A percentile compares a stretch with the other conserved stretches of the same genome.
Evolutionary conservation across 2,329 filamentous ascomycete genomes (phyloP).

Genomic region (Amphichorda felina): DNA sequence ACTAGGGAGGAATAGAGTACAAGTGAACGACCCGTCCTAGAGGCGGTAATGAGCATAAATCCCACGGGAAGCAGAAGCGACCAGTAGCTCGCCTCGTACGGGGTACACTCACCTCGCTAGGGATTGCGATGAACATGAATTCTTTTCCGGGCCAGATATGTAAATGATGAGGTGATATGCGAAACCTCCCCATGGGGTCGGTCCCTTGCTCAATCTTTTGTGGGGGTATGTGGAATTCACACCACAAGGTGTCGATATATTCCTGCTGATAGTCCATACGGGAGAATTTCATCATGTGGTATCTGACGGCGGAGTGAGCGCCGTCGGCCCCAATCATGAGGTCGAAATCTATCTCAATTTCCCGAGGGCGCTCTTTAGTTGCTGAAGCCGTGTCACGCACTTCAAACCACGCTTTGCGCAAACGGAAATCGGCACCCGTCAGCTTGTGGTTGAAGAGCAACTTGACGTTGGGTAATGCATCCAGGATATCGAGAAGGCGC

Average conservation of each 20-base stretch:
- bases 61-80: background rate
- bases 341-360: constrained; percentile 81
- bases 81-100: background rate
- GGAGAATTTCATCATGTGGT: constrained; percentile 91
- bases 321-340: constrained; percentile 91
- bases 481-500: constrained; percentile 70
- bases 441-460: constrained; percentile 91
- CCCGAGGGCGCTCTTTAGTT: constrained; percentile 37
- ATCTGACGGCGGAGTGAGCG: constrained; percentile 82
- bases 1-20: constrained; percentile 80
- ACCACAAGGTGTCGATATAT: constrained; percentile 96
- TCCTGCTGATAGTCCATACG: constrained; percentile 86
- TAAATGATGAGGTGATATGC: constrained; percentile 82
- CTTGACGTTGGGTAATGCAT: constrained; percentile 76
- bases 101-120: constrained; percentile 42
- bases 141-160: constrained; percentile 94
- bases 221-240: constrained; percentile 76
- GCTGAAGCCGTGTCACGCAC: constrained; percentile 22
- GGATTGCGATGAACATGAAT: constrained; percentile 98
- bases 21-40: constrained; percentile 83
- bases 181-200: constrained; percentile 40
- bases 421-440: constrained; percentile 74
- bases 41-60: background rate
- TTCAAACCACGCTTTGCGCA: constrained; percentile 82
- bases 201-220: constrained; percentile 13